Percentiles rank a stretch among this genome's conserved stretches.
phyloP scores from a whole-genome alignment of 208 protist genomes.

The Trypanosoma platydactyli region DNA sequence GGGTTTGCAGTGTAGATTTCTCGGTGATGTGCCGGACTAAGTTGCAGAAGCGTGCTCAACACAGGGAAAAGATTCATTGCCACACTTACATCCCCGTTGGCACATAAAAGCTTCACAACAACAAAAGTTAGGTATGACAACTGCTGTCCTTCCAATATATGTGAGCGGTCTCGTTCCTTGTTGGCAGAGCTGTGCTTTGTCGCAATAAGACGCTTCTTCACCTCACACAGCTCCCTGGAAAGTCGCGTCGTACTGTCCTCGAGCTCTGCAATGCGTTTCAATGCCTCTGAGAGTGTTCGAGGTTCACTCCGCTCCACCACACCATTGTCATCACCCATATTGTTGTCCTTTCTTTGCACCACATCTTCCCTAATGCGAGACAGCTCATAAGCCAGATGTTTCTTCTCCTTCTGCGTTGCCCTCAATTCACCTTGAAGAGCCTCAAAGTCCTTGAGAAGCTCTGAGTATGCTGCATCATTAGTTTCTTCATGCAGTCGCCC shows the following conservation, averaged over 20 bases:
- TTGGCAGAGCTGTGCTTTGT: conserved; percentile 23
- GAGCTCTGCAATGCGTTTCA: conserved; percentile 33
- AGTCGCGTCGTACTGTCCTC: conserved; percentile 28
- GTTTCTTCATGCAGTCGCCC: background rate
- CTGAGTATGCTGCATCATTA: conserved; percentile 48
- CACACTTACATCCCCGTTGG: conserved; percentile 43
- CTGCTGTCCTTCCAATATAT: conserved; percentile 57
- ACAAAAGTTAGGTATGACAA: conserved; percentile 67
- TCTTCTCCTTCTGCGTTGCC: conserved; percentile 24
- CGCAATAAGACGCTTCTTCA: conserved; percentile 42
- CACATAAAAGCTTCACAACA: conserved; percentile 71
- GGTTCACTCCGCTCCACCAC: background rate
- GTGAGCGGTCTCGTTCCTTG: conserved; percentile 8
- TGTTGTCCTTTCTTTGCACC: background rate
- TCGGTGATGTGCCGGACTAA: conserved; percentile 45
- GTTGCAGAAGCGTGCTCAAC: conserved; percentile 65
- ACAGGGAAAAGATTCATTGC: conserved; percentile 73
- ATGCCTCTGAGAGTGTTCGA: conserved; percentile 32
- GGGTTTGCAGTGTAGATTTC: conserved; percentile 59
- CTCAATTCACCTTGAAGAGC: conserved; percentile 37
- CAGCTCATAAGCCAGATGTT: conserved; percentile 13
- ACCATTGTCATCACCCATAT: background rate
- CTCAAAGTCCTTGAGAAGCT: conserved; percentile 61
- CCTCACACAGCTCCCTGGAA: conserved; percentile 41
- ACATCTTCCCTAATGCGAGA: background rate